Evolutionary conservation across 192 early-diverging fungal species (phyloP), one percentile per base, ranked within the genome.

Genomic region (Coemansia sp.): DNA sequence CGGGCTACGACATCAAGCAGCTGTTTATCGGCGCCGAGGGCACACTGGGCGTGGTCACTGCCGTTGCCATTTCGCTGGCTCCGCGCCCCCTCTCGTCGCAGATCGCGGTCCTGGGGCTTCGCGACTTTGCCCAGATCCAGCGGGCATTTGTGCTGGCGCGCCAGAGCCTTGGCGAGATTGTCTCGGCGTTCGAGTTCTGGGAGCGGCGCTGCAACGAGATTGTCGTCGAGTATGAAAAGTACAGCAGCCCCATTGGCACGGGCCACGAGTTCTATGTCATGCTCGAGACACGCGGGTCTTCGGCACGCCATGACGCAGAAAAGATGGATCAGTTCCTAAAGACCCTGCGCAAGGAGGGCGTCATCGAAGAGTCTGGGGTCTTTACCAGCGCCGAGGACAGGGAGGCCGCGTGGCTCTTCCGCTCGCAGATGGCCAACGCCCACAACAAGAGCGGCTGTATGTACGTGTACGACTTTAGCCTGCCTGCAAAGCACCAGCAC

Each of bases 131-230:
- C 43, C 67, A 80, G 54, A 91, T 99, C 12, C 85, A 89, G 64
- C 74, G 78, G 0, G 79, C 84, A 18, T 99, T 94, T 60, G 80
- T 80, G 44, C 72, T 73, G 34, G 90, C 96, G 4, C 82, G 87
- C 35, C 70, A 78, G 14, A 73, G 84, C n/a, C 68, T 99, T 5
- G 83, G 83, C 43, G 96, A 99, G 65, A 94, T 96, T 29, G 61
- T 99, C 10, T 94, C 91, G 16, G 96, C 94, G 2, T 99, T 94
- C 46, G 96, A 99, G 68, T 99, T 97, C 58, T 99, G 90, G 87
- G 96, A 99, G 63, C 48, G 38, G 7, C 67, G 73, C 14, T 81
- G 86, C 39, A 70, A 87, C 34, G 68, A 83, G 31, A 65, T 96
- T 26, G 83, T 88, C 4, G 60, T 67, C 25, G 51, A 67, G 60